Conservation (phyloP, 192 early-diverging fungal species). For the Paraglomus occultum region DNA sequence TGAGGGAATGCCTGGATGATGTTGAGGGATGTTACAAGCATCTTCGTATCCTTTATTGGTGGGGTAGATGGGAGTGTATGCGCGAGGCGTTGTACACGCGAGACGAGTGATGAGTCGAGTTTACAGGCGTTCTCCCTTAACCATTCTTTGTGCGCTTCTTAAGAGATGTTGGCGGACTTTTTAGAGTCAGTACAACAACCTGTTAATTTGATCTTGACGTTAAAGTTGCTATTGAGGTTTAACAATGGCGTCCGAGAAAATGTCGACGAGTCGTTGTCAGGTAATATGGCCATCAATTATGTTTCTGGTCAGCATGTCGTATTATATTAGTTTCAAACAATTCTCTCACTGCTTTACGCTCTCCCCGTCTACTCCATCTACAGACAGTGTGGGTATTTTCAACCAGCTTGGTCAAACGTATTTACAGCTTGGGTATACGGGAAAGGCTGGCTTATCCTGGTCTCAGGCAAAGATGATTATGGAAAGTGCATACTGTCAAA, state of each 20-base stretch:
- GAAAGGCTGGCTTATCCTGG: constrained; percentile 62
- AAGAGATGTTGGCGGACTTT: constrained; percentile 57
- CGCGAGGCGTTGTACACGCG: too few species aligned
- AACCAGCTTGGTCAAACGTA: constrained; percentile 56
- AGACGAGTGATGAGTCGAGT: too few species aligned
- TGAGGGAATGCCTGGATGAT: constrained; percentile 41
- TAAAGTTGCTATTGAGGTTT: constrained; percentile 56
- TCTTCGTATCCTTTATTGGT: constrained; percentile 41
- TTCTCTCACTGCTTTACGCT: not conserved
- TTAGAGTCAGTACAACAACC: constrained; percentile 57
- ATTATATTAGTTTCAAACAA: not conserved
- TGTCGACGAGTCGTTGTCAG: constrained; percentile 32
- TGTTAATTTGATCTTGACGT: constrained; percentile 51
- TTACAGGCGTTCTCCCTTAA: too few species aligned
- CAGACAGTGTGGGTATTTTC: constrained; percentile 49
- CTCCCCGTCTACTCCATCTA: not conserved
- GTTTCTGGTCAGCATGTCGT: not conserved
- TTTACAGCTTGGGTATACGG: constrained; percentile 68
- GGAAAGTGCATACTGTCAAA: constrained; percentile 3
- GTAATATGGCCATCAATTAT: too few species aligned
- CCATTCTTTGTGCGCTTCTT: too few species aligned
- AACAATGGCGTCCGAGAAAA: constrained; percentile 47
- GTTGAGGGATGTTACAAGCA: constrained; percentile 50
- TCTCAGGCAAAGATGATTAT: constrained; percentile 45
- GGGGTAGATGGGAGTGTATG: not conserved